phyloP scores from a whole-genome alignment of 2,329 filamentous ascomycete genomes.

The Fusarium hainanense region DNA sequence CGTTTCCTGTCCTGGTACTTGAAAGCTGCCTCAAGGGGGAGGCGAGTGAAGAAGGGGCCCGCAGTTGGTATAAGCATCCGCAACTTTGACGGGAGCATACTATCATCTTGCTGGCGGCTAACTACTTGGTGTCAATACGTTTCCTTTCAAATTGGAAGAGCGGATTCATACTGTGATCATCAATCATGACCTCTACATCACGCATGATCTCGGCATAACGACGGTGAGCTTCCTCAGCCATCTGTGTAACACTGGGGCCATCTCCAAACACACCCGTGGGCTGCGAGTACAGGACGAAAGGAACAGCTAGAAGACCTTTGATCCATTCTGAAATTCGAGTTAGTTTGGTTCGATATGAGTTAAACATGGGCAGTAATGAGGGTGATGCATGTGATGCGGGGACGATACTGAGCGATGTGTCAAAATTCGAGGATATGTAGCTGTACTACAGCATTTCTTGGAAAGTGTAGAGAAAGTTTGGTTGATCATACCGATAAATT shows the following conservation, averaged over 20 bases:
- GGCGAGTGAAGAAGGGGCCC: slow-evolving; percentile 91
- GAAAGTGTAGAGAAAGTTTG: neutral
- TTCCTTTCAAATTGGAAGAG: neutral
- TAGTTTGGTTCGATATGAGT: slow-evolving; percentile 6
- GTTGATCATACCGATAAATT: slow-evolving; percentile 75
- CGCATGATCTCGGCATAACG: slow-evolving; percentile 95
- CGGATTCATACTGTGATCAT: slow-evolving; percentile 79
- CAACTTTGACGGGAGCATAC: slow-evolving; percentile 83
- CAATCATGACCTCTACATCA: slow-evolving; percentile 91
- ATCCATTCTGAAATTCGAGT: slow-evolving; percentile 81
- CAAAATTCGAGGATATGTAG: neutral
- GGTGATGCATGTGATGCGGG: slow-evolving; percentile 11
- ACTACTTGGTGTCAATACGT: slow-evolving; percentile 61
- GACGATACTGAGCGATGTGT: neutral
- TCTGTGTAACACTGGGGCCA: slow-evolving; percentile 72
- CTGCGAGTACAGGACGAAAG: slow-evolving; percentile 96
- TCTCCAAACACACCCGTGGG: slow-evolving; percentile 87
- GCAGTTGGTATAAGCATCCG: slow-evolving; percentile 91
- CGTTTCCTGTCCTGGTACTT: slow-evolving; percentile 87
- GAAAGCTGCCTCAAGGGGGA: slow-evolving; percentile 90
- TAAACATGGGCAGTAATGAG: neutral
- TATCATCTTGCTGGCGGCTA: slow-evolving; percentile 72
- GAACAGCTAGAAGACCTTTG: slow-evolving; percentile 92
- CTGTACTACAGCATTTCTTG: neutral
- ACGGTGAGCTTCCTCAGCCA: slow-evolving; percentile 83